Evolutionary conservation across 176 grass and related monocot species (phyloP).

Genomic region (Oryza glaberrima): DNA sequence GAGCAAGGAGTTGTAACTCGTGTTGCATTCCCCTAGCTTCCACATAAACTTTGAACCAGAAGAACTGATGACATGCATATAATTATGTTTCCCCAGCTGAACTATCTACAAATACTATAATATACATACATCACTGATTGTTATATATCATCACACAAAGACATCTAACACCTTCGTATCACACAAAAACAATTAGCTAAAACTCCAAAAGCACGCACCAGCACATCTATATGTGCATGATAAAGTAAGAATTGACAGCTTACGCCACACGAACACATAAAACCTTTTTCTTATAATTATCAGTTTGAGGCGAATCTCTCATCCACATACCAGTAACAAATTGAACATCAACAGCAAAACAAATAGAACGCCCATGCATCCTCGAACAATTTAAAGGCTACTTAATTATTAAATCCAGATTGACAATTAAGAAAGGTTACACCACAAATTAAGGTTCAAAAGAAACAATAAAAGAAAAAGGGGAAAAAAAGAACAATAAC

Average conservation of each 20-base stretch:
- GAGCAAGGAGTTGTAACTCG: constrained; percentile 56
- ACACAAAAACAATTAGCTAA: constrained; percentile 48
- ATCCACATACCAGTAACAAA: constrained; percentile 33
- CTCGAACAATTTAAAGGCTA: constrained; percentile 36
- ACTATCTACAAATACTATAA: constrained; percentile 42
- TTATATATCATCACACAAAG: constrained; percentile 36
- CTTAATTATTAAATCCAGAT: constrained; percentile 37
- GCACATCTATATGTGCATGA: constrained; percentile 33
- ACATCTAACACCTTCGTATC: constrained; percentile 52
- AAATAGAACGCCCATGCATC: constrained; percentile 23
- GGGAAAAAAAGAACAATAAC: constrained; percentile 38
- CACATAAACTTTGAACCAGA: constrained; percentile 42
- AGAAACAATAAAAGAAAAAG: constrained; percentile 26
- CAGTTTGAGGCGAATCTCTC: constrained; percentile 44
- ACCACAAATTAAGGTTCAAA: constrained; percentile 51
- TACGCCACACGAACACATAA: constrained; percentile 47
- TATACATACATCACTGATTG: constrained; percentile 47
- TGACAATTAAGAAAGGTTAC: constrained; percentile 60
- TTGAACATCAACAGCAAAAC: constrained; percentile 45
- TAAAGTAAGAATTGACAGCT: constrained; percentile 67
- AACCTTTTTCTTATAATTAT: constrained; percentile 39
- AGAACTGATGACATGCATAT: constrained; percentile 32
- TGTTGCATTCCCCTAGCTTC: constrained; percentile 42
- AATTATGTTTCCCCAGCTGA: constrained; percentile 23
- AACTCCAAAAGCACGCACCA: constrained; percentile 35